Evolutionary conservation across 2,329 filamentous ascomycete genomes (phyloP).

Genomic region (Penicillium concentricum): DNA sequence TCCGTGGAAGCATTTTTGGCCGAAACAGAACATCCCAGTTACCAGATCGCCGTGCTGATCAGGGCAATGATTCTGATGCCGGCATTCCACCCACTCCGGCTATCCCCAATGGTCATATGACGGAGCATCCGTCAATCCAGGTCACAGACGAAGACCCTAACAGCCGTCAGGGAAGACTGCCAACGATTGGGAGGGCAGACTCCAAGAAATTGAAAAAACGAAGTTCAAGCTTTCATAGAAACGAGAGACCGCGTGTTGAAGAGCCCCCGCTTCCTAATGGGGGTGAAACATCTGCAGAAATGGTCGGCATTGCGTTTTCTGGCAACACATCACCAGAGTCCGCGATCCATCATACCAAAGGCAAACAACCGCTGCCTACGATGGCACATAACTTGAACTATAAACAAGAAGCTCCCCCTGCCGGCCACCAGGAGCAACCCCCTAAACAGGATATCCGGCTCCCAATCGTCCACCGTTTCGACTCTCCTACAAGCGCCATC

Average conservation of each 20-base stretch:
- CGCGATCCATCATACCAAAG: conserved; percentile 23
- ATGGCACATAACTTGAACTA: conserved; percentile 41
- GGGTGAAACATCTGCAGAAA: conserved; percentile 19
- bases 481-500: conserved; percentile 42
- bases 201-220: conserved; percentile 37
- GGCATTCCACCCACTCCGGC: conserved; percentile 21
- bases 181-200: conserved; percentile 29
- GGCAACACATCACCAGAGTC: conserved; percentile 18
- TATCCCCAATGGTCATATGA: conserved; percentile 22
- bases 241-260: conserved; percentile 23
- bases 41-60: conserved; percentile 47
- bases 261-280: conserved; percentile 26
- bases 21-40: conserved; percentile 51
- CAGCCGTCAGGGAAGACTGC: conserved; percentile 28
- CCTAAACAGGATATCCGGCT: conserved; percentile 41
- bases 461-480: conserved; percentile 36
- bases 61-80: conserved; percentile 27
- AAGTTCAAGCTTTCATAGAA: conserved; percentile 31
- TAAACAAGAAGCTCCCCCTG: conserved; percentile 33
- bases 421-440: conserved; percentile 46
- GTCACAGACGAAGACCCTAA: conserved; percentile 63
- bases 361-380: conserved; percentile 34
- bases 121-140: conserved; percentile 68
- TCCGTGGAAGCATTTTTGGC: conserved; percentile 78
- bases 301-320: conserved; percentile 33